Percentiles rank a stretch among this genome's conserved stretches.
Evolutionary conservation across 768 basidiomycete species (phyloP).

Genomic region (Lactifluus rugatus): DNA sequence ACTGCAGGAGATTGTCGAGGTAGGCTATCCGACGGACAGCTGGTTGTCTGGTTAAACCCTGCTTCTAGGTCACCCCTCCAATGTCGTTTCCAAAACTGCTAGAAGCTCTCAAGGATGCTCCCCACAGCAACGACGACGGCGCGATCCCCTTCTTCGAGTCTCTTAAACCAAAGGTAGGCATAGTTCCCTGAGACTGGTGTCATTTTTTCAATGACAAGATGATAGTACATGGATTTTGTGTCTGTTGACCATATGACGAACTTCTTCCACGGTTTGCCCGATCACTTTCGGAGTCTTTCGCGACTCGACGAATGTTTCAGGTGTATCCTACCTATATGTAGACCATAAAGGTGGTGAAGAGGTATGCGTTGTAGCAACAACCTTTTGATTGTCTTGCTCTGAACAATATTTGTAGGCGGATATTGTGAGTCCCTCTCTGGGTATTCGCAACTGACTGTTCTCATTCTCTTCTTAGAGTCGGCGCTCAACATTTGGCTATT

Average conservation of each 20-base stretch:
- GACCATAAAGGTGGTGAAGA: constrained; percentile 18
- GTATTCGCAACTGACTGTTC: neutral
- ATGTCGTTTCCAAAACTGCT: constrained; percentile 38
- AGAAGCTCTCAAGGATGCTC: constrained; percentile 24
- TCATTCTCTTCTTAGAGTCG: constrained; percentile 37
- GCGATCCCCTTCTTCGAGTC: constrained; percentile 16
- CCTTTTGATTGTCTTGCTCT: constrained; percentile 15
- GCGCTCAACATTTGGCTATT: constrained; percentile 74
- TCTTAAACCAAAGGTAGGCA: constrained; percentile 12
- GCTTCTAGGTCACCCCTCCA: constrained; percentile 51
- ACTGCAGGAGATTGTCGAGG: constrained; percentile 66
- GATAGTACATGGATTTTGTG: constrained; percentile 40
- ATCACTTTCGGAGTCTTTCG: neutral
- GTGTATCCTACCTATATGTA: constrained; percentile 18
- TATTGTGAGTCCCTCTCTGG: constrained; percentile 14
- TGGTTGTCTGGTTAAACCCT: constrained; percentile 5
- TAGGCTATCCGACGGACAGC: constrained; percentile 16
- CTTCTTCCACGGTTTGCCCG: constrained; percentile 36
- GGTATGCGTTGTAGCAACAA: neutral
- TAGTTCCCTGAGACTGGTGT: neutral
- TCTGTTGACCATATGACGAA: constrained; percentile 52
- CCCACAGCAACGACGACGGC: constrained; percentile 12
- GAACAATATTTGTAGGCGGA: constrained; percentile 1
- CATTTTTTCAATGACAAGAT: neutral
- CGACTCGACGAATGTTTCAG: neutral